These are phyloP conservation scores for Penicillium lividum DNA, from an alignment of 495 filamentous ascomycete genomes.

Conservation along the genomic window DNA sequence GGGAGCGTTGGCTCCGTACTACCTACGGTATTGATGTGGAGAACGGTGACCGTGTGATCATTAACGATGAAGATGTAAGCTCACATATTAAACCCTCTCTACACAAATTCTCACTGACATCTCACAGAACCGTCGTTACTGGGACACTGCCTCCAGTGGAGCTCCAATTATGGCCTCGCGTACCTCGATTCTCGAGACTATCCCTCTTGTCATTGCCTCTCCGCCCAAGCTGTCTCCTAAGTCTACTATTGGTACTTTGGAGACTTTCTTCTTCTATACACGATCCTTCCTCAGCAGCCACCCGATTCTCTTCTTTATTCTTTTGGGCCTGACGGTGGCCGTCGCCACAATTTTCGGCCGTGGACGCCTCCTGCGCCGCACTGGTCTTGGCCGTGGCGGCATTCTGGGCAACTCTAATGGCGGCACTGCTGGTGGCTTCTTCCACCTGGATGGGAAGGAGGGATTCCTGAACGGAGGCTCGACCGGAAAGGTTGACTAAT, in stretches of 20 bases:
- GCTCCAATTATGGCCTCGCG: constrained; percentile 85
- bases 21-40: constrained; percentile 88
- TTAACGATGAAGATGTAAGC: constrained; percentile 95
- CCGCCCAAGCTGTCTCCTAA: constrained; percentile 86
- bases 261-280: constrained; percentile 77
- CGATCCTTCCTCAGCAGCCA: constrained; percentile 66
- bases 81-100: constrained; percentile 13
- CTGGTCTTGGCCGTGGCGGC: constrained; percentile 38
- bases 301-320: constrained; percentile 66
- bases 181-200: constrained; percentile 92
- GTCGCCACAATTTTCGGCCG: constrained; percentile 37
- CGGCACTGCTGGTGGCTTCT: constrained; percentile 63
- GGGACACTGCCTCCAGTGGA: constrained; percentile 88
- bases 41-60: constrained; percentile 87
- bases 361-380: constrained; percentile 35
- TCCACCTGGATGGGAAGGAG: constrained; percentile 76
- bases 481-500: constrained; percentile 80
- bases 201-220: constrained; percentile 70
- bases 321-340: constrained; percentile 52
- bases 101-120: constrained; percentile 26
- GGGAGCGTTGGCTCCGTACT: constrained; percentile 93
- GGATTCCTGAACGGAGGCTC: constrained; percentile 59
- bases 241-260: constrained; percentile 75
- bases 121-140: constrained; percentile 81
- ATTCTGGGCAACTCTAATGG: constrained; percentile 57